Conservation (phyloP, 208 protist species). For the Leptomonas pyrrhocoris region DNA sequence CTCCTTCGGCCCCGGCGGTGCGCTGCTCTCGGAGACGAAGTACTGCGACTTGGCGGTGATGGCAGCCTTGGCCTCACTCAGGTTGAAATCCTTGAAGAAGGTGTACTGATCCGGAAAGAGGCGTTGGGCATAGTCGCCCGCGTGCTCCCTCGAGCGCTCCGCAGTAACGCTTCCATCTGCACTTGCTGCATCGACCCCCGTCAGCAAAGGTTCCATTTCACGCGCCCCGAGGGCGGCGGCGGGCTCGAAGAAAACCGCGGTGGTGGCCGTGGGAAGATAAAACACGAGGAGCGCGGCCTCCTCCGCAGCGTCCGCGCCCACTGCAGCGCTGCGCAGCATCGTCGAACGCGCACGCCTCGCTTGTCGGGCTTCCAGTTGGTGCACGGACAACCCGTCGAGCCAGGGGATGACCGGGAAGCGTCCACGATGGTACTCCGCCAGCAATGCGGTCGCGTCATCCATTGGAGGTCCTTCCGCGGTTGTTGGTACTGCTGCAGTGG, state of each 20-base stretch:
- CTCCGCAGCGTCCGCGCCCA: neutral
- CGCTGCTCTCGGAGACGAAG: conserved; percentile 53
- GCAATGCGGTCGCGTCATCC: conserved; percentile 18
- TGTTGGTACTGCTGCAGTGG: neutral
- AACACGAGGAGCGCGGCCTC: conserved; percentile 31
- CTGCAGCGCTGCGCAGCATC: neutral
- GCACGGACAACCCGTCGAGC: conserved; percentile 75
- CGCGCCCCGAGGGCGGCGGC: conserved; percentile 6
- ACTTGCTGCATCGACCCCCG: neutral
- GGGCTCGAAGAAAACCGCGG: conserved; percentile 35
- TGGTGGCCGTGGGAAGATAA: conserved; percentile 50
- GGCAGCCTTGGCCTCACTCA: conserved; percentile 68
- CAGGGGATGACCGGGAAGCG: conserved; percentile 65
- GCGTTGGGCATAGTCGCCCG: conserved; percentile 15
- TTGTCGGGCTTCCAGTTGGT: conserved; percentile 37
- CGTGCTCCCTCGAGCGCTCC: neutral
- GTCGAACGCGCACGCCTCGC: neutral
- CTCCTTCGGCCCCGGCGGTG: conserved; percentile 65
- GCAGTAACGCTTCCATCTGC: neutral
- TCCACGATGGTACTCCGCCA: conserved; percentile 33
- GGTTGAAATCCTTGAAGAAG: conserved; percentile 61
- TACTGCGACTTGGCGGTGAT: conserved; percentile 63
- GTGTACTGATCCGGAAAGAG: conserved; percentile 45
- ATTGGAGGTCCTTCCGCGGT: neutral
- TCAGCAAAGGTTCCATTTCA: conserved; percentile 6